Evolutionary conservation across 192 early-diverging fungal species (phyloP).

Genomic region (Coemansia sp.): DNA sequence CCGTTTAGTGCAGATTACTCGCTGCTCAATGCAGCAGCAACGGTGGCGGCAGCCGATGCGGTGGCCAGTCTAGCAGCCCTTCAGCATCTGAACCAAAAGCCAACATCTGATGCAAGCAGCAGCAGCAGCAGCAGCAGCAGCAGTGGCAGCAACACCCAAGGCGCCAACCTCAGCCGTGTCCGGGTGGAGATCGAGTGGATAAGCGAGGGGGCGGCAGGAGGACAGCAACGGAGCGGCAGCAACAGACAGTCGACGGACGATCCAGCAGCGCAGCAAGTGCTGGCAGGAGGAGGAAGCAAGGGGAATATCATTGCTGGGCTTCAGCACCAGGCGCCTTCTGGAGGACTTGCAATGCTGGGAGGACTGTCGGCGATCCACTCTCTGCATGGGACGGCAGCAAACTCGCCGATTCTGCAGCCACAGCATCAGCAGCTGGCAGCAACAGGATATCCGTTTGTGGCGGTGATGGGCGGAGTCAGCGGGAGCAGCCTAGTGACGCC

Average conservation of each 20-base stretch:
- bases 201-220: constrained; percentile 10
- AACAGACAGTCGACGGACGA: constrained; percentile 29
- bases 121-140: neutral
- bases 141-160: neutral
- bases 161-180: constrained; percentile 20
- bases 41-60: constrained; percentile 24
- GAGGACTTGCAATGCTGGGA: neutral
- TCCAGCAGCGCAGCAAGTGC: constrained; percentile 9
- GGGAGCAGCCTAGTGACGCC: constrained; percentile 18
- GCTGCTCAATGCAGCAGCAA: constrained; percentile 30
- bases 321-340: neutral
- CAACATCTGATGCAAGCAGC: neutral
- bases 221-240: constrained; percentile 3
- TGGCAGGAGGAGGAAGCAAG: constrained; percentile 6
- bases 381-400: constrained; percentile 19
- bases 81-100: constrained; percentile 9
- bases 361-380: constrained; percentile 20
- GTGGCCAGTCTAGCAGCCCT: constrained; percentile 12
- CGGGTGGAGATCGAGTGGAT: constrained; percentile 52
- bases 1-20: constrained; percentile 9
- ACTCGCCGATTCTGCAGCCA: constrained; percentile 24
- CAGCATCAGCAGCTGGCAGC: neutral
- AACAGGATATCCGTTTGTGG: constrained; percentile 22
- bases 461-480: constrained; percentile 5
- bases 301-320: no score